Evolutionary conservation across 2,329 filamentous ascomycete species (phyloP), one percentile per base, ranked within the genome.

Genomic region (Lachnellula suecica): DNA sequence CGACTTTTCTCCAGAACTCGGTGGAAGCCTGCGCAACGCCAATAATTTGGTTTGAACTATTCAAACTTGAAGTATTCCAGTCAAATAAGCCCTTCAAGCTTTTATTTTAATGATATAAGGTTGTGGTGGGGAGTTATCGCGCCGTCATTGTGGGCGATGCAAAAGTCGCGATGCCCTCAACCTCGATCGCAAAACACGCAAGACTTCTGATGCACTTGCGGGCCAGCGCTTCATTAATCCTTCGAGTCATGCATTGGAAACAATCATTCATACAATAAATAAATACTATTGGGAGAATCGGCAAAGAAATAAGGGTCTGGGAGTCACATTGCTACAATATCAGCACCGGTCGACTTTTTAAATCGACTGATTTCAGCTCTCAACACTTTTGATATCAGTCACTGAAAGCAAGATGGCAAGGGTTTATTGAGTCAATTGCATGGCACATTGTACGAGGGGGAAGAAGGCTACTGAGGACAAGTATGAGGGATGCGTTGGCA

Each of bases 121-220:
- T 54, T 47, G 54, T 54, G 57, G 52, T 52, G 46, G 51, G 22
- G 38, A 31, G 24, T 11, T 46, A 31, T 37, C 24, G 47, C 25
- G 29, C 34, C 11, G 57, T 51, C 27, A 47, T 49, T 50, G 11
- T 47, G 34, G 53, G n/a, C 19, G 23, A 27, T 47, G 37, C 38
- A 35, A 54, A 57, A 51, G 40, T 61, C 53, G 57, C 47, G 60
- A 63, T 61, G 53, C 57, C 60, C 57, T 63, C 60, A 63, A 48
- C 47, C 20, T 38, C 46, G 43, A 20, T 51, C 38, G 45, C 17
- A 40, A 40, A n/a, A 49, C 44, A 38, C 38, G 4, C 19, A 25
- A 50, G 19, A 31, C 51, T 41, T 37, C 23, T 31, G 3, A 53
- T 25, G 44, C 46, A 47, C 43, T 51, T 53, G 22, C 50, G 41